Conservation (phyloP, 257 asterid species). For the Capsicum pubescens region DNA sequence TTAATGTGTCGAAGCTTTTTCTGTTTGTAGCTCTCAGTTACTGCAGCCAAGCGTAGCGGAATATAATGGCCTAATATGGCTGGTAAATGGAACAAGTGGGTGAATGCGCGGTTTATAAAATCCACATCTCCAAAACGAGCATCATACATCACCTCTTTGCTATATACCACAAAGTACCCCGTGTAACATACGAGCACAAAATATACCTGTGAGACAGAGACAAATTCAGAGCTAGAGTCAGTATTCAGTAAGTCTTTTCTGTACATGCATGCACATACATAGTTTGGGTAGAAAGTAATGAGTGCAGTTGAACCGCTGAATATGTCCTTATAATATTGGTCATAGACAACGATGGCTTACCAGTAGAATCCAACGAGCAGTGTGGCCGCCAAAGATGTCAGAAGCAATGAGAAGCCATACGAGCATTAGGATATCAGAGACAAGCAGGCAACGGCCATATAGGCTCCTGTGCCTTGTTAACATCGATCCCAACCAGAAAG, state of each 20-base stretch:
- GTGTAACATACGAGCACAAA: neutral
- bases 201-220: neutral
- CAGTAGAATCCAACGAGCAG: neutral
- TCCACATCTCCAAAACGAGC: neutral
- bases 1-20: no score
- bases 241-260: neutral
- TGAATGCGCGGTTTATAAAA: neutral
- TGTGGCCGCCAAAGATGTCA: neutral
- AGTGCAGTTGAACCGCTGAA: neutral
- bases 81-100: neutral
- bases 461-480: neutral
- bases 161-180: neutral
- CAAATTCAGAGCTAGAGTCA: neutral
- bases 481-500: conserved; percentile 12
- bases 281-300: neutral
- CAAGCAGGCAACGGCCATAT: neutral
- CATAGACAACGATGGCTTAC: neutral
- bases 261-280: neutral
- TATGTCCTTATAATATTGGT: neutral
- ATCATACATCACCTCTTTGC: neutral
- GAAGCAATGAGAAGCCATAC: neutral
- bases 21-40: neutral
- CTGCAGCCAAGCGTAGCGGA: neutral
- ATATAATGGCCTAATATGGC: neutral
- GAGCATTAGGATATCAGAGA: neutral